A percentile compares a stretch with the other conserved stretches of the same genome.
phyloP scores from a whole-genome alignment of 441 rosid genomes.

The Aleurites moluccanus region DNA sequence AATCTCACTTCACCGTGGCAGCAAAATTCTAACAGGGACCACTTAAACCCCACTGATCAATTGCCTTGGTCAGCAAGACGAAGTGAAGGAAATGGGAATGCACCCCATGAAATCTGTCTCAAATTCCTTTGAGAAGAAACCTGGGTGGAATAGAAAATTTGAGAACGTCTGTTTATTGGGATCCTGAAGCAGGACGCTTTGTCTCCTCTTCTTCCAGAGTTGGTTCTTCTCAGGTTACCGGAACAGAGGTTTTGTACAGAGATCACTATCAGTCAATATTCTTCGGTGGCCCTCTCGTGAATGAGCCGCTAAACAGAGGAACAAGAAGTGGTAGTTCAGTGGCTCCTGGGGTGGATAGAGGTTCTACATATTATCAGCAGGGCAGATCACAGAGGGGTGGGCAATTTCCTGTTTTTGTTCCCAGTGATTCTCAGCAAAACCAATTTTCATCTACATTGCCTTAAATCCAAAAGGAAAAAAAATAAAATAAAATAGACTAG shows the following conservation, averaged over 20 bases:
- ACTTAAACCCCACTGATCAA: slow-evolving; percentile 67
- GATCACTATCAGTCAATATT: slow-evolving; percentile 70
- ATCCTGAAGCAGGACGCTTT: slow-evolving; percentile 84
- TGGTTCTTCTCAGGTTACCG: slow-evolving; percentile 35
- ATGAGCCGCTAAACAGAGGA: slow-evolving; percentile 45
- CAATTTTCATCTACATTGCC: slow-evolving; percentile 49
- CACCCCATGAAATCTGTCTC: slow-evolving; percentile 26
- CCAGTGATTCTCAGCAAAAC: slow-evolving; percentile 62
- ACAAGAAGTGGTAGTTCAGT: slow-evolving; percentile 34
- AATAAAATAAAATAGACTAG: too few species aligned
- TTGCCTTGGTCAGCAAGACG: slow-evolving; percentile 53
- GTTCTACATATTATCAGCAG: slow-evolving; percentile 49
- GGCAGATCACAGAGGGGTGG: slow-evolving; percentile 73
- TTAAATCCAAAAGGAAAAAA: too few species aligned
- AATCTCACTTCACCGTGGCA: slow-evolving; percentile 41
- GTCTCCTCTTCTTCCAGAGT: slow-evolving; percentile 55
- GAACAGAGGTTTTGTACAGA: slow-evolving; percentile 53
- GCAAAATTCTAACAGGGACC: slow-evolving; percentile 51
- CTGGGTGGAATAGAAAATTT: slow-evolving; percentile 33
- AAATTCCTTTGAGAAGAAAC: slow-evolving; percentile 32
- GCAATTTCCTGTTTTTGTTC: slow-evolving; percentile 87
- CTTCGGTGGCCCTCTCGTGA: slow-evolving; percentile 61
- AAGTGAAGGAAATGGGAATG: slow-evolving; percentile 32
- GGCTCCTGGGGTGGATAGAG: slow-evolving; percentile 40
- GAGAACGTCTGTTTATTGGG: slow-evolving; percentile 77